These are phyloP conservation scores for Waltergamsia citrina DNA, from an alignment of 2,329 filamentous ascomycete genomes.

Conservation along the genomic window DNA sequence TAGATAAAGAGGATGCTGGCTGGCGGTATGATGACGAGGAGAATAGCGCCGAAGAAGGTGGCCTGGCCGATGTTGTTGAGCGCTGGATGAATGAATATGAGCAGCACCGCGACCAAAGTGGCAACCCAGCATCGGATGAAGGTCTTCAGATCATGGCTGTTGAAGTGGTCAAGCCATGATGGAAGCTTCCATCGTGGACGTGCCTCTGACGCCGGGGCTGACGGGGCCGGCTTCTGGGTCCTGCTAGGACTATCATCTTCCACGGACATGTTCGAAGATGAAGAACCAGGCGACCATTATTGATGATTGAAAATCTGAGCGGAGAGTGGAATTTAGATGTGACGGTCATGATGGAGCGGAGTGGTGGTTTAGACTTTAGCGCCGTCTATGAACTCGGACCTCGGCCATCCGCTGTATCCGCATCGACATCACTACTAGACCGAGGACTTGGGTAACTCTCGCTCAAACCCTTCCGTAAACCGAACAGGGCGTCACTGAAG, in stretches of 20 bases:
- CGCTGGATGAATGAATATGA: constrained; percentile 35
- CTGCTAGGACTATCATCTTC: not conserved
- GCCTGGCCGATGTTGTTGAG: constrained; percentile 29
- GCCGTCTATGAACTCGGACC: too few species aligned
- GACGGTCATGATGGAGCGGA: not conserved
- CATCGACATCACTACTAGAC: too few species aligned
- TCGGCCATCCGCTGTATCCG: too few species aligned
- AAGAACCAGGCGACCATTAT: too few species aligned
- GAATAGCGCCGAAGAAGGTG: constrained; percentile 31
- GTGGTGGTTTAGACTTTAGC: too few species aligned
- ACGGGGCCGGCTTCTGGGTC: not conserved
- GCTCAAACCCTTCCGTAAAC: too few species aligned
- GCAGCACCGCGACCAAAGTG: constrained; percentile 31
- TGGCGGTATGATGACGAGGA: constrained; percentile 34
- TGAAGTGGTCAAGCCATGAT: constrained; percentile 33
- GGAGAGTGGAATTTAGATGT: not conserved
- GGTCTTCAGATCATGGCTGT: constrained; percentile 32
- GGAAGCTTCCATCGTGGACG: constrained; percentile 11
- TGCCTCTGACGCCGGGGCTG: not conserved
- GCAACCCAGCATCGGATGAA: constrained; percentile 35
- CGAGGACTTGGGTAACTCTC: too few species aligned
- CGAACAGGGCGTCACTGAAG: too few species aligned
- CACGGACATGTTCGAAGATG: too few species aligned
- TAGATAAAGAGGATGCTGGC: constrained; percentile 34
- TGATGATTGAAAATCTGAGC: not conserved